Evolutionary conservation across 768 basidiomycete species (phyloP).

Genomic region (Calocera cornea): DNA sequence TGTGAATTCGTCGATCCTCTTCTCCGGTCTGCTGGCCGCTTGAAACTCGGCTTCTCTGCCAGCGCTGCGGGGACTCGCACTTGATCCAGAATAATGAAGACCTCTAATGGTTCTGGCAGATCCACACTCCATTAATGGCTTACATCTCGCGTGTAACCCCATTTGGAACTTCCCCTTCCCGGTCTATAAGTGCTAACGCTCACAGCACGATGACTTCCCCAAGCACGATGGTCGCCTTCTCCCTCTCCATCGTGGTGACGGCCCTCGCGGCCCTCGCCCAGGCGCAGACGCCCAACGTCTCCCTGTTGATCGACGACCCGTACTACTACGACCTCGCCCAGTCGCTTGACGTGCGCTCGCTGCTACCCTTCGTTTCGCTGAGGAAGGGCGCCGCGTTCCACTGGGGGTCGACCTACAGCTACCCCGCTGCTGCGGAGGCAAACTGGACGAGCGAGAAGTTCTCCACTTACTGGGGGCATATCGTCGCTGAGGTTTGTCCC

Average conservation of each 20-base stretch:
- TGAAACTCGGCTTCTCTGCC: background rate
- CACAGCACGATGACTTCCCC: background rate
- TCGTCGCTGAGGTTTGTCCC: background rate
- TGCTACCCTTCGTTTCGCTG: background rate
- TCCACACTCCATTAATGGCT: background rate
- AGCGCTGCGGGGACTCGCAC: background rate
- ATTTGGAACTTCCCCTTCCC: background rate
- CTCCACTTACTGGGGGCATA: background rate
- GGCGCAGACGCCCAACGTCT: background rate
- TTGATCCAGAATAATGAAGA: background rate
- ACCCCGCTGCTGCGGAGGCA: background rate
- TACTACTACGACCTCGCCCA: background rate
- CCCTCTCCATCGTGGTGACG: background rate
- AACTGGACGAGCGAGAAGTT: conserved; percentile 1
- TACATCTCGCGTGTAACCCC: background rate
- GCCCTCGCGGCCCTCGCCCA: background rate
- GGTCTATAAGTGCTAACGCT: background rate
- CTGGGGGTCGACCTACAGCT: background rate
- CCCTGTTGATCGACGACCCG: background rate
- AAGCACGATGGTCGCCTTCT: background rate
- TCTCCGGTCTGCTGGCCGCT: background rate
- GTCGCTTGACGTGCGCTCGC: background rate
- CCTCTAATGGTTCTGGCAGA: background rate
- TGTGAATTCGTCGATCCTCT: too few relatives aligned
- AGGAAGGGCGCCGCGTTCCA: background rate